Evolutionary conservation across 306 rosid genomes (phyloP), one percentile per base, ranked within the genome.

Genomic region (Herpetospermum pedunculosum): DNA sequence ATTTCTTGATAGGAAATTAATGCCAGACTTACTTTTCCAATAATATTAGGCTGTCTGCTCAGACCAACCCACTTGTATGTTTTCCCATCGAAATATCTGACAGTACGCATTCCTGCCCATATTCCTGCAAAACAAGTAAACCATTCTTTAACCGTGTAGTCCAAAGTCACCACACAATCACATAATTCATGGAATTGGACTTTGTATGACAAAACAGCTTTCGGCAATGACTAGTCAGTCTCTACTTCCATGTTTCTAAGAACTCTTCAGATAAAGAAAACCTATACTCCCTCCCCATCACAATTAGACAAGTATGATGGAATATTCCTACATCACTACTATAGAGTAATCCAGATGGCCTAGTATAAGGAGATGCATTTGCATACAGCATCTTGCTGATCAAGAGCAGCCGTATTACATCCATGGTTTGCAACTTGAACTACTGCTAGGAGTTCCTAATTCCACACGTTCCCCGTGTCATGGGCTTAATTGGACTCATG

Each of bases 71-170:
- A 94, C 80, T 94, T 94, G 84, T 94, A 94, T 57, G 99, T 94
- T 87, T 89, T 91, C 72, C 99, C 99, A 60, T 94, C 99, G 26
- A 94, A 94, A 80, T 94, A 91, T 77, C 96, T 82, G 55, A 94
- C 99, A 46, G 97, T 94, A 74, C 84, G 86, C 99, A 94, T 94
- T 81, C 99, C 99, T 29, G 99, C 99, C 99, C 99, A 94, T 65
- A 94, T 94, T 78, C 99, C 99, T 91, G 91, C 77, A 82, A 32
- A 54, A 14, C 73, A 40, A 55, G 12, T 57, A 37, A 58, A 7
- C 58, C 30, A 2, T 9, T 52, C 15, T 52, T 52, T 52, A 7
- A 21, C 28, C 58, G 8, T 19, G 28, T 52, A 52, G 28, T 52
- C 58, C 58, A 21, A 48, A 14, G 53, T 48, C 53, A 48, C 53